Percentiles rank a stretch among this genome's conserved stretches.
Conservation (phyloP, 75 land plant genomes). For the Sequoia sempervirens region DNA sequence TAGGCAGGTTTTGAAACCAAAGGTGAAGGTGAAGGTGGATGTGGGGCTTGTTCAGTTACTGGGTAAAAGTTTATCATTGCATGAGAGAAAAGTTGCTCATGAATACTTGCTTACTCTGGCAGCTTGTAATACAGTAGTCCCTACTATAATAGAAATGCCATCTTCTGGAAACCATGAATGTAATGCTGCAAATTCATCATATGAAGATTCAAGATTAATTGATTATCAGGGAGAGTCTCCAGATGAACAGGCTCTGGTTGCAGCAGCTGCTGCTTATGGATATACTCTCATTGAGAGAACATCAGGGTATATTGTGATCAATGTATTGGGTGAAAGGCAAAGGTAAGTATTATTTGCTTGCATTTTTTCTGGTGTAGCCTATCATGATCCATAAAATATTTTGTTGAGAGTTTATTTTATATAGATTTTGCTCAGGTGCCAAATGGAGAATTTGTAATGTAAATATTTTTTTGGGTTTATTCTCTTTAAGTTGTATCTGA, state of each 20-base stretch:
- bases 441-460: neutral
- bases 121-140: conserved; percentile 89
- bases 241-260: conserved; percentile 90
- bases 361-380: neutral
- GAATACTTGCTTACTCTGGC: conserved; percentile 76
- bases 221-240: conserved; percentile 93
- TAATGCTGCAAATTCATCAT: conserved; percentile 5
- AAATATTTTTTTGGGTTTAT: neutral
- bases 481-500: neutral
- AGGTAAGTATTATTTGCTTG: conserved; percentile 38
- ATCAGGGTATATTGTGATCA: conserved; percentile 67
- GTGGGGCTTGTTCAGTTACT: conserved; percentile 38
- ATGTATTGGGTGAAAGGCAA: conserved; percentile 62
- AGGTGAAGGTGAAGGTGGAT: conserved; percentile 51
- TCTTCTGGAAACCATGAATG: conserved; percentile 21
- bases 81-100: conserved; percentile 36
- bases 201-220: conserved; percentile 26
- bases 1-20: conserved; percentile 47
- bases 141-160: conserved; percentile 41
- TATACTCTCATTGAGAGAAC: conserved; percentile 78
- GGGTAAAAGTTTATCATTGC: conserved; percentile 13
- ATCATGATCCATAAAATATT: conserved; percentile 1
- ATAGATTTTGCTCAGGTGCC: neutral
- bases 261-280: conserved; percentile 85
- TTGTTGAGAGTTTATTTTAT: neutral